phyloP scores from a whole-genome alignment of 108 stramenopile genomes.

The Aurantiochytrium sp. region DNA sequence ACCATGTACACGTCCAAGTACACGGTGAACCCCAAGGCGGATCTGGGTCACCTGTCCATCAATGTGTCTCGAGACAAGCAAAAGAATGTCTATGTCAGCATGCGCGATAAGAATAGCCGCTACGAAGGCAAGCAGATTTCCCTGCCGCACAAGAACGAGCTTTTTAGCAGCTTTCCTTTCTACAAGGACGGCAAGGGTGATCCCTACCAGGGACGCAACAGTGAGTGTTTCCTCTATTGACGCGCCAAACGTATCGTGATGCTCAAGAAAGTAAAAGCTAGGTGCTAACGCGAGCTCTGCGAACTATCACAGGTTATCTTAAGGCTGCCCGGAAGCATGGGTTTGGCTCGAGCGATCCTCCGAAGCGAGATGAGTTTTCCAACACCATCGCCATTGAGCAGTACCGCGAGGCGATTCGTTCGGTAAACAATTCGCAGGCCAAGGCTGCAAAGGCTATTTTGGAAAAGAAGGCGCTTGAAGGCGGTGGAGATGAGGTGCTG shows the following conservation, averaged over 20 bases:
- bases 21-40: constrained; percentile 6
- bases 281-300: too few relatives aligned
- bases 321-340: neutral
- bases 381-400: constrained; percentile 14
- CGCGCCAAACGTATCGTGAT: too few relatives aligned
- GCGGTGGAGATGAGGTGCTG: neutral
- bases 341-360: neutral
- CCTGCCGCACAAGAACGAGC: neutral
- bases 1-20: neutral
- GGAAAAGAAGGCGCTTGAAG: neutral
- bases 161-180: neutral
- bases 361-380: constrained; percentile 13
- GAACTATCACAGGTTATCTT: neutral
- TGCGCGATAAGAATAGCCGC: constrained; percentile 10
- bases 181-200: neutral
- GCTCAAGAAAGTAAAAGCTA: too few relatives aligned
- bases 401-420: constrained; percentile 5
- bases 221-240: neutral
- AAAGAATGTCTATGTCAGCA: neutral
- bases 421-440: neutral
- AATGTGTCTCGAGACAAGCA: neutral
- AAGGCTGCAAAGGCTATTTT: neutral
- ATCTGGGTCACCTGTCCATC: neutral
- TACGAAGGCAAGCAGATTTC: constrained; percentile 15
- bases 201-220: neutral